Evolutionary conservation across 306 rosid species (phyloP).

Genomic region (Benincasa hispida): DNA sequence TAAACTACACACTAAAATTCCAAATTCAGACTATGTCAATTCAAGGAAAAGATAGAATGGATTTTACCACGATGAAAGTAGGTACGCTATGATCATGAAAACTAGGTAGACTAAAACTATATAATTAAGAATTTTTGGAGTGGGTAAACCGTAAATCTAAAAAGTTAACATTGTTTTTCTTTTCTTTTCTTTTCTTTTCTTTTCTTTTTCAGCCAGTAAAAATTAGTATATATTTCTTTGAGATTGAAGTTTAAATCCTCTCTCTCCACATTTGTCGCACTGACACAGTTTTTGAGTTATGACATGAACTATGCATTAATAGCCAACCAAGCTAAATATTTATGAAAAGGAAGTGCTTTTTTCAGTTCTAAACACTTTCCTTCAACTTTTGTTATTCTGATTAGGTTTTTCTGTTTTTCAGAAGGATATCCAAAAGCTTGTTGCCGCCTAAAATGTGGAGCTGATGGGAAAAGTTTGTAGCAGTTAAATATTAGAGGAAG

Average conservation of each 20-base stretch:
- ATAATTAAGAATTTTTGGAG: background rate
- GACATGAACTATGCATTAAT: background rate
- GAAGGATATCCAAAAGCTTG: conserved; percentile 85
- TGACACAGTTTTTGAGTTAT: background rate
- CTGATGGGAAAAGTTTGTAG: background rate
- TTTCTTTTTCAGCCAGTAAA: too few species aligned
- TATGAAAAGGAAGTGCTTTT: background rate
- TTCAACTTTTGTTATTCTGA: background rate
- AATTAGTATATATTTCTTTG: too few species aligned
- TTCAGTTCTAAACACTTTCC: background rate
- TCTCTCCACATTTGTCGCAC: too few species aligned
- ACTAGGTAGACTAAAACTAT: background rate
- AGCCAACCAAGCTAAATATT: background rate
- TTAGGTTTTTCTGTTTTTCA: conserved; percentile 19
- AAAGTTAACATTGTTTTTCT: too few species aligned
- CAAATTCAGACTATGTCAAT: too few species aligned
- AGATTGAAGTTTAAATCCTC: too few species aligned
- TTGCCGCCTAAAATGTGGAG: conserved; percentile 41
- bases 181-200: too few species aligned
- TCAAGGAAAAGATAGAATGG: too few species aligned
- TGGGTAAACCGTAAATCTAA: too few species aligned
- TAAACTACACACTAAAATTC: too few species aligned
- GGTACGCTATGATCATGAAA: background rate
- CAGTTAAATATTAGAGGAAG: background rate
- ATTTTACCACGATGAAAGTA: background rate